Conservation (phyloP, 192 early-diverging fungal genomes). For the Phlyctochytrium arcticum region DNA sequence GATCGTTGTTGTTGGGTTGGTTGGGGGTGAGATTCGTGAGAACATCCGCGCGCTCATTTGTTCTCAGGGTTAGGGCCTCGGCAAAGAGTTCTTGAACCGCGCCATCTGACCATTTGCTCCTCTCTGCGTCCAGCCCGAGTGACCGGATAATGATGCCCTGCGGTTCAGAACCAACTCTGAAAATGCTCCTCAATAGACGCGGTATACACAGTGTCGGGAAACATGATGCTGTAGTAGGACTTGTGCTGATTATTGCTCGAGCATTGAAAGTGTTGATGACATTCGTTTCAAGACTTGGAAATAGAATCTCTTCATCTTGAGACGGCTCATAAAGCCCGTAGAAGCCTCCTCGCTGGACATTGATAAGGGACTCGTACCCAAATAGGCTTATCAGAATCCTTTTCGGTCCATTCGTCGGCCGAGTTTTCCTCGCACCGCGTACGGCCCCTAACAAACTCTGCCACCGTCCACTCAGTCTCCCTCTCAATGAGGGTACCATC, state of each 20-base stretch:
- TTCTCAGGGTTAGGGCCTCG: too few species aligned
- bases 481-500: neutral
- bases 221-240: neutral
- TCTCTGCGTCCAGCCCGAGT: neutral
- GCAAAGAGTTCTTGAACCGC: too few species aligned
- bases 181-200: neutral
- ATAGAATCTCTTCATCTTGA: neutral
- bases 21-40: too few species aligned
- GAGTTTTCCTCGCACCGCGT: neutral
- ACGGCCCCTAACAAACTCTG: neutral
- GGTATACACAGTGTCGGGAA: neutral
- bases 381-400: constrained; percentile 10
- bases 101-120: too few species aligned
- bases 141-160: neutral
- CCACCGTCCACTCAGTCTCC: neutral
- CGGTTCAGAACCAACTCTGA: too few species aligned
- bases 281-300: neutral
- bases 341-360: constrained; percentile 15
- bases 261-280: neutral
- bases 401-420: constrained; percentile 2
- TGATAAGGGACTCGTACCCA: constrained; percentile 12
- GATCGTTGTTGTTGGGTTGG: too few species aligned
- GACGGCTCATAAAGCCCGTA: constrained; percentile 8
- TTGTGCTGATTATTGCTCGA: neutral
- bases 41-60: too few species aligned